Conservation (phyloP, 2,329 filamentous ascomycete genomes). For the Didymella pinodella region DNA sequence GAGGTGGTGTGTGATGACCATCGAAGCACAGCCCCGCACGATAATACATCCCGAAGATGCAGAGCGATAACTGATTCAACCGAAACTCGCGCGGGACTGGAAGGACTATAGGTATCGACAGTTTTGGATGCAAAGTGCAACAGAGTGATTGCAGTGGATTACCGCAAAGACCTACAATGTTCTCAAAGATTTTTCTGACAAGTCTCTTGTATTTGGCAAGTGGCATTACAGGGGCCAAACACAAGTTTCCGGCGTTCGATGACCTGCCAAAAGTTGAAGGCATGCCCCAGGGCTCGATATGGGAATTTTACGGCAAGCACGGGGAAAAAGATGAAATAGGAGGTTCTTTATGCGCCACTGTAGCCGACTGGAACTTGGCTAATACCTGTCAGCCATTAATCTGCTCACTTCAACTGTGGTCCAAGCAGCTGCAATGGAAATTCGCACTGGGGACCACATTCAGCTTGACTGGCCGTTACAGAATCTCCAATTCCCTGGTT, state of each 20-base stretch:
- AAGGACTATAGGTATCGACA: no score
- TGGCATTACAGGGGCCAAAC: conserved; percentile 20
- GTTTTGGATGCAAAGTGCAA: no score
- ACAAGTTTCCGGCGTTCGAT: conserved; percentile 46
- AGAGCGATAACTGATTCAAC: no score
- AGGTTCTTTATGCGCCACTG: conserved; percentile 32
- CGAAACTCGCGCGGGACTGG: no score
- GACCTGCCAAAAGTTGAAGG: conserved; percentile 42
- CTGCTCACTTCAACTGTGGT: conserved; percentile 62
- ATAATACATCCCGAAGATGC: no score
- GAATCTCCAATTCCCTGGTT: conserved; percentile 64
- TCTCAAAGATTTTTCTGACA: no score
- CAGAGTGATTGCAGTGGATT: no score
- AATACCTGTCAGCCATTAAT: conserved; percentile 36
- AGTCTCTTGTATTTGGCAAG: no score
- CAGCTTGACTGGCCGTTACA: conserved; percentile 64
- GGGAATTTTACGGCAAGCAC: conserved; percentile 47
- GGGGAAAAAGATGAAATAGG: conserved; percentile 61
- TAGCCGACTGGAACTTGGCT: conserved; percentile 32
- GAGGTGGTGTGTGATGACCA: no score
- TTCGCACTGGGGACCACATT: conserved; percentile 61
- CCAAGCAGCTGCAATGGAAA: conserved; percentile 59
- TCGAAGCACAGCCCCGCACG: no score
- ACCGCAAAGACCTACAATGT: no score
- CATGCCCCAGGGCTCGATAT: conserved; percentile 46